A percentile compares a stretch with the other conserved stretches of the same genome.
These are phyloP conservation scores for Dactylorhiza incarnata DNA, from an alignment of 106 monocot genomes.

Conservation along the genomic window DNA sequence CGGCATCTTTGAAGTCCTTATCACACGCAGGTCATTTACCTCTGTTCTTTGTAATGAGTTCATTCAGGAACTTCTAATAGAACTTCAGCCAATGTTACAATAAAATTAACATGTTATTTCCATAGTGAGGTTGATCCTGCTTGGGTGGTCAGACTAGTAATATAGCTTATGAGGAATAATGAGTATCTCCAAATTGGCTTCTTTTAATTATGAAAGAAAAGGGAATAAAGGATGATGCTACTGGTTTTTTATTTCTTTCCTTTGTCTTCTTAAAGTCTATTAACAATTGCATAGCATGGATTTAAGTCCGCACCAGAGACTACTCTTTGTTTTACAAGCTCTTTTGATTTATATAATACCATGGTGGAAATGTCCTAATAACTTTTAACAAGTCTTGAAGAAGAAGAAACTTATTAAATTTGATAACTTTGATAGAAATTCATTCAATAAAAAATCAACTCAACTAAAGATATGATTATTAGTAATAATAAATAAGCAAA, in stretches of 20 bases:
- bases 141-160: background rate
- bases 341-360: background rate
- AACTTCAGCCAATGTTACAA: background rate
- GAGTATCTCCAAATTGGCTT: background rate
- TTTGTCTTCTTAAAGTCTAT: too few relatives aligned
- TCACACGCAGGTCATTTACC: conserved; percentile 57
- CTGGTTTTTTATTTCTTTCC: background rate
- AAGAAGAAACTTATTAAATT: background rate
- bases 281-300: too few relatives aligned
- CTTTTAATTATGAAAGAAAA: background rate
- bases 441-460: background rate
- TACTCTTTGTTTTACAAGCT: too few relatives aligned
- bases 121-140: background rate
- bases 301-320: too few relatives aligned
- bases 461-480: background rate
- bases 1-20: conserved; percentile 61
- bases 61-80: too few relatives aligned
- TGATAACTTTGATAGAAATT: background rate
- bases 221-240: background rate
- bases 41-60: background rate
- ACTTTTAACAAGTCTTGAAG: background rate
- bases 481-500: background rate
- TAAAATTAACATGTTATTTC: background rate
- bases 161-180: background rate
- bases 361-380: background rate